Percentiles rank a stretch among this genome's conserved stretches.
These are phyloP conservation scores for Aspergillus tanneri DNA, from an alignment of 2,329 filamentous ascomycete genomes.

Conservation along the genomic window DNA sequence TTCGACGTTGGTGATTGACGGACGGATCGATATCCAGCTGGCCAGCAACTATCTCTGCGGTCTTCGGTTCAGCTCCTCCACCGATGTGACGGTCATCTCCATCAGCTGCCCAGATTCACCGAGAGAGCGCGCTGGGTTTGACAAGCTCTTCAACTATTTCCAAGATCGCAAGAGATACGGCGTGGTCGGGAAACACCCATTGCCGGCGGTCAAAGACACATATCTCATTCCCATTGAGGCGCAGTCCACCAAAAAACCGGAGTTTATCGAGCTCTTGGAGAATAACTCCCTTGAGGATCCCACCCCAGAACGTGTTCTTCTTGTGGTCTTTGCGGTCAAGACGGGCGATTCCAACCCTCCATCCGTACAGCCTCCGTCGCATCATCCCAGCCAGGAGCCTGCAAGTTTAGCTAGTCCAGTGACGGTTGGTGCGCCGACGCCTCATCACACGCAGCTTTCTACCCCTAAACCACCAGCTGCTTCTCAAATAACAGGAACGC, in stretches of 20 bases:
- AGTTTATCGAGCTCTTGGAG: conserved; percentile 85
- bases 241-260: conserved; percentile 67
- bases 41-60: conserved; percentile 91
- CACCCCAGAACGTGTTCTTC: conserved; percentile 71
- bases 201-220: conserved; percentile 78
- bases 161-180: conserved; percentile 77
- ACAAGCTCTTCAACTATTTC: conserved; percentile 85
- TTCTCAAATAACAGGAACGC: conserved; percentile 25
- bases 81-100: conserved; percentile 79
- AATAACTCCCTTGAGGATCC: conserved; percentile 74
- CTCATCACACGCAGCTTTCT: conserved; percentile 30
- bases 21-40: conserved; percentile 72
- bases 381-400: conserved; percentile 39
- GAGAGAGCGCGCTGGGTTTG: conserved; percentile 62
- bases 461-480: conserved; percentile 19
- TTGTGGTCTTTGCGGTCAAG: conserved; percentile 82
- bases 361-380: conserved; percentile 42
- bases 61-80: conserved; percentile 75
- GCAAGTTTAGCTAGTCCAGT: conserved; percentile 34
- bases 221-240: conserved; percentile 85
- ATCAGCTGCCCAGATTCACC: conserved; percentile 63
- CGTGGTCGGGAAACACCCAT: conserved; percentile 74
- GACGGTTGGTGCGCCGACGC: conserved; percentile 29
- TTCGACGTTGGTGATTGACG: conserved; percentile 61
- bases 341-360: conserved; percentile 50